These are phyloP conservation scores for Fusarium pseudocircinatum DNA, from an alignment of 2,329 filamentous ascomycete genomes.

Conservation along the genomic window DNA sequence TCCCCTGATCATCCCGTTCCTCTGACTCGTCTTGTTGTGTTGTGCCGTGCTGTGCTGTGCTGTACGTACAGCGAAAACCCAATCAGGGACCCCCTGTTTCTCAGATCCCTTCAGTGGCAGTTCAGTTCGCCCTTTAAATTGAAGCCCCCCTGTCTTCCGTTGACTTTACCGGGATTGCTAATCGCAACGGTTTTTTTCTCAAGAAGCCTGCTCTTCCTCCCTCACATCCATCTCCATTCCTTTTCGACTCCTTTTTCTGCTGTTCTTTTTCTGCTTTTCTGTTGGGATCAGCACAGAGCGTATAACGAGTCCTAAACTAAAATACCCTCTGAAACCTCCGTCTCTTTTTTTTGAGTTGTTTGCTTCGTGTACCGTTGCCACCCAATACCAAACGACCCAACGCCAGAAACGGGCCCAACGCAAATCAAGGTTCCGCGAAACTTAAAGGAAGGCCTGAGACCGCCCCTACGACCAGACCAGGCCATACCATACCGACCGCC, in stretches of 20 bases:
- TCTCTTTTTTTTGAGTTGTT: background rate
- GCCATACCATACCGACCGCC: background rate
- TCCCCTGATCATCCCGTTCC: slow-evolving; percentile 28
- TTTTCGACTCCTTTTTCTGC: background rate
- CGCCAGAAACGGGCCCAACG: background rate
- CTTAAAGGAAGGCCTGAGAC: slow-evolving; percentile 12
- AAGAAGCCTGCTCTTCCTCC: slow-evolving; percentile 6
- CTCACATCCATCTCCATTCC: slow-evolving; percentile 17
- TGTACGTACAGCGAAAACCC: background rate
- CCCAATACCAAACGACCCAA: slow-evolving; percentile 9
- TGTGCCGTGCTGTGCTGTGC: background rate
- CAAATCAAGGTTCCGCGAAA: slow-evolving; percentile 18
- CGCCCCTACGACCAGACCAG: slow-evolving; percentile 18
- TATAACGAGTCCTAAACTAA: background rate
- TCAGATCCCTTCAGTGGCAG: slow-evolving; percentile 18
- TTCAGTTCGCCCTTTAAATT: slow-evolving; percentile 19
- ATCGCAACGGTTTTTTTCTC: slow-evolving; percentile 28
- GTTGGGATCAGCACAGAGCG: slow-evolving; percentile 4
- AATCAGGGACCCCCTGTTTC: slow-evolving; percentile 10
- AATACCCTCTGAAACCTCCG: background rate
- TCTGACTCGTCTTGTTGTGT: slow-evolving; percentile 25
- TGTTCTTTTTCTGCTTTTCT: background rate
- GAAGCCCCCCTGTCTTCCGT: slow-evolving; percentile 20
- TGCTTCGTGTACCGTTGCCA: slow-evolving; percentile 13
- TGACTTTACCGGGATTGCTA: slow-evolving; percentile 36